A percentile compares a stretch with the other conserved stretches of the same genome.
Evolutionary conservation across 768 basidiomycete genomes (phyloP).

Genomic region (Clathrus columnatus): DNA sequence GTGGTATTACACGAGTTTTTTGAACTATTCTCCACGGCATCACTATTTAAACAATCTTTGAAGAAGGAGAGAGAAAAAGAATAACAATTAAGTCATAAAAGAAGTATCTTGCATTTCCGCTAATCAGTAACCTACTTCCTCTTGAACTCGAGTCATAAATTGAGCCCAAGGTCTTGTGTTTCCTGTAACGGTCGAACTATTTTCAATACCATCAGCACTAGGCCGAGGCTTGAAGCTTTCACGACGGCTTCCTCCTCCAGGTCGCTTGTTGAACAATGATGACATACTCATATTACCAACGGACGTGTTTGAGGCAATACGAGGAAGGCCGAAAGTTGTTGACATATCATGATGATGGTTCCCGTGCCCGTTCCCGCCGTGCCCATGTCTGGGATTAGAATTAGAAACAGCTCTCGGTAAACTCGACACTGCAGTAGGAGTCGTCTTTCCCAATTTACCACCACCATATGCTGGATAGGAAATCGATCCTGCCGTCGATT

Average conservation of each 20-base stretch:
- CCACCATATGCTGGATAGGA: conserved; percentile 7
- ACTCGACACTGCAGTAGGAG: conserved; percentile 7
- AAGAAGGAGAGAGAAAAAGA: not conserved
- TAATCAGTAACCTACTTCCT: conserved; percentile 32
- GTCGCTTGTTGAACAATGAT: conserved; percentile 16
- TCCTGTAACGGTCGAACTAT: too few relatives aligned
- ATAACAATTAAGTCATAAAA: not conserved
- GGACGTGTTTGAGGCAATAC: conserved; percentile 2
- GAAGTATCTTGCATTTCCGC: not conserved
- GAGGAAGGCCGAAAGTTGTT: conserved; percentile 11
- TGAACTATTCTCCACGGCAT: too few relatives aligned
- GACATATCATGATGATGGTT: not conserved
- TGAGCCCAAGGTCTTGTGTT: not conserved
- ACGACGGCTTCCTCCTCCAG: conserved; percentile 39
- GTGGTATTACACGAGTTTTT: too few relatives aligned
- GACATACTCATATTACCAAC: not conserved
- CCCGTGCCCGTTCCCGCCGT: not conserved
- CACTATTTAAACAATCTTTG: not conserved
- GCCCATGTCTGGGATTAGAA: not conserved
- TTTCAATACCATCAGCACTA: conserved; percentile 65
- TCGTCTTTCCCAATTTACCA: not conserved
- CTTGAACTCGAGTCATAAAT: conserved; percentile 27
- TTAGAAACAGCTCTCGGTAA: conserved; percentile 12
- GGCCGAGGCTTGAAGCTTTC: conserved; percentile 83
- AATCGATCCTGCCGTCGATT: conserved; percentile 14